Base-by-base conservation (phyloP, 768 basidiomycete species). In the Neoboletus subvelutipes region DNA sequence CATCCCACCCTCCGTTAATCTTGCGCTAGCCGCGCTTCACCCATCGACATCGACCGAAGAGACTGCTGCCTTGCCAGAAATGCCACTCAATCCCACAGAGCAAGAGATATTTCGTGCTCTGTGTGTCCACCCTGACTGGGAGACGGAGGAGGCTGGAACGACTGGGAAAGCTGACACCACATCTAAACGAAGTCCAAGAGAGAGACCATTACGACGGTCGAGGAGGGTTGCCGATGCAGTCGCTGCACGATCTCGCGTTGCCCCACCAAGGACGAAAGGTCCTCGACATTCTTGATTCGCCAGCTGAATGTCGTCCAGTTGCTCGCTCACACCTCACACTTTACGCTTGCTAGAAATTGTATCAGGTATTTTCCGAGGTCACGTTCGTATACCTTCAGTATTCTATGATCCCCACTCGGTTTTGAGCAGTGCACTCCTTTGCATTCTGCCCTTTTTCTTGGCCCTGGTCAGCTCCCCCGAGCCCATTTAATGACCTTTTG, bases 51-150 rank as follows among this genome's bases (percentile, higher is more conserved):
- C 61, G 55, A 46, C 54, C 17, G 58, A 64, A 40, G 62, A 61
- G 13, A 53, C 17, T 20, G 37, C 49, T 26, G 22, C 48, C 12
- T 36, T 37, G 15, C 46, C 67, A 8, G 71, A 73, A 29, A 73
- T 75, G 4, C 88, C 87, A 20, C 77, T 90, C 48, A 90, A 81
- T 61, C 83, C 83, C 24, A 83, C 80, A 11, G 88, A 90, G 63
- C 82, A 86, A 64, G 83, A 86, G 69, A 84, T 90, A 48, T 90
- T 90, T 71, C 81, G 76, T 41, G 78, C 80, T 46, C 71, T 90
- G 26, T 90, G 86, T 57, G 74, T 80, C 33, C 78, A 80, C 57
- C 80, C 82, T 20, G 83, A 85, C 56, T 82, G 80, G 80, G 71
- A 72, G 40, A 53, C 48, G 24, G 80, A 83, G 47, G 80, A 75